Percentiles rank a stretch among this genome's conserved stretches.
phyloP scores from a whole-genome alignment of 2,329 filamentous ascomycete genomes.

The Hypoxylon sp. region DNA sequence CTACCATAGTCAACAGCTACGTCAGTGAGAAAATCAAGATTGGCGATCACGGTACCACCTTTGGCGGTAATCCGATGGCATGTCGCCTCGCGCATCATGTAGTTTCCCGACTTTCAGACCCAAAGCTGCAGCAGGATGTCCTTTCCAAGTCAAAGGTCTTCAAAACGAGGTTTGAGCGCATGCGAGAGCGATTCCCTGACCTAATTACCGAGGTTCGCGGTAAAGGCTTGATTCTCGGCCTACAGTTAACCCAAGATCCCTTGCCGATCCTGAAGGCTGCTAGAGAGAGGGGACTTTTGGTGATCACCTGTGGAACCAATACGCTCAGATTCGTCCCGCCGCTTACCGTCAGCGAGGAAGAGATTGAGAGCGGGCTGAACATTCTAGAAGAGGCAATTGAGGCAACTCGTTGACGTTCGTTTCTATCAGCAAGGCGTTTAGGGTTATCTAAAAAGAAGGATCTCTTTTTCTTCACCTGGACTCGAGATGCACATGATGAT shows the following conservation, averaged over 20 bases:
- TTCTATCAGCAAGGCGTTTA: constrained; percentile 37
- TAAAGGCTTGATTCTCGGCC: constrained; percentile 85
- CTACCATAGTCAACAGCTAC: constrained; percentile 73
- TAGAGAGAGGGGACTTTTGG: constrained; percentile 85
- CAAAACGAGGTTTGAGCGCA: constrained; percentile 62
- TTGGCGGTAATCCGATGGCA: constrained; percentile 91
- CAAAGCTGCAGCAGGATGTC: constrained; percentile 78
- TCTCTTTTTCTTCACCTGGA: constrained; percentile 15
- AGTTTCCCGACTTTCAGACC: constrained; percentile 80
- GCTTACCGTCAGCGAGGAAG: constrained; percentile 81
- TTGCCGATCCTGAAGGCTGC: constrained; percentile 85
- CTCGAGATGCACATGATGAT: constrained; percentile 9
- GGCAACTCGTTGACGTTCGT: constrained; percentile 54
- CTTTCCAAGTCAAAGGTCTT: constrained; percentile 73
- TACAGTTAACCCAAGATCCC: constrained; percentile 84
- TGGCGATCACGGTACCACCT: constrained; percentile 94
- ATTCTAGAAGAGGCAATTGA: constrained; percentile 80
- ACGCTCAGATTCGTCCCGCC: constrained; percentile 93
- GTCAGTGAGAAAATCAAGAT: constrained; percentile 77
- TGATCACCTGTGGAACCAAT: constrained; percentile 95
- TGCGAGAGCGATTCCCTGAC: constrained; percentile 70
- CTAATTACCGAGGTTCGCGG: constrained; percentile 86
- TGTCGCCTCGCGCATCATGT: constrained; percentile 89
- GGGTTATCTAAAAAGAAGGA: constrained; percentile 29
- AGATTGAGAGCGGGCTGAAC: constrained; percentile 83